These are phyloP conservation scores for Fragilaria crotonensis DNA, from an alignment of 108 stramenopile species.

Conservation along the genomic window DNA sequence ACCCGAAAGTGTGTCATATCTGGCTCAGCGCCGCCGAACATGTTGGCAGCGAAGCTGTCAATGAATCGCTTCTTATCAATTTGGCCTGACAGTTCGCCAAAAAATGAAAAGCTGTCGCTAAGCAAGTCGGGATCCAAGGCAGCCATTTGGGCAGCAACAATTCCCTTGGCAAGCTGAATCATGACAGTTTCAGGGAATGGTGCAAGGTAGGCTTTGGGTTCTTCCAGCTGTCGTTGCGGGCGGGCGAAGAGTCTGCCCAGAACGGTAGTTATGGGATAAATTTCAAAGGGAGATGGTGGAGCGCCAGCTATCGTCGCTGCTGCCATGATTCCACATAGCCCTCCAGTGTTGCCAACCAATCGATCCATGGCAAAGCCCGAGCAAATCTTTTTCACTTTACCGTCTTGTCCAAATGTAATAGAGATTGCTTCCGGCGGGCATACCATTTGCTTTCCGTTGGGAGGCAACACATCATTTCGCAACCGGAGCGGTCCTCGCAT, in stretches of 20 bases:
- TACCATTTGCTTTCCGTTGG: slow-evolving; percentile 33
- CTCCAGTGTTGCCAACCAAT: slow-evolving; percentile 47
- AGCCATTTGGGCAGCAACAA: slow-evolving; percentile 21
- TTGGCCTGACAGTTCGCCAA: slow-evolving; percentile 26
- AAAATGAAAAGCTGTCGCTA: slow-evolving; percentile 28
- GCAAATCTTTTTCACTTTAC: slow-evolving; percentile 38
- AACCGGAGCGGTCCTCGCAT: slow-evolving; percentile 37
- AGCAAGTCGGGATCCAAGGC: slow-evolving; percentile 36
- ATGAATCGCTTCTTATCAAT: slow-evolving; percentile 30
- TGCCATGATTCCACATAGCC: slow-evolving; percentile 38
- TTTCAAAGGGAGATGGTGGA: slow-evolving; percentile 23
- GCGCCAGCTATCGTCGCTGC: slow-evolving; percentile 35
- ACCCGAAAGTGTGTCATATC: slow-evolving; percentile 53
- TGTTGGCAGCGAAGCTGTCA: slow-evolving; percentile 17
- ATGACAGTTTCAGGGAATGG: slow-evolving; percentile 59
- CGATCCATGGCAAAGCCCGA: slow-evolving; percentile 55
- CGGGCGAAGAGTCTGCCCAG: slow-evolving; percentile 20
- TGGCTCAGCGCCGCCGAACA: slow-evolving; percentile 34
- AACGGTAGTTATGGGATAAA: slow-evolving; percentile 19
- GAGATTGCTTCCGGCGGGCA: slow-evolving; percentile 48
- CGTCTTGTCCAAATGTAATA: slow-evolving; percentile 31
- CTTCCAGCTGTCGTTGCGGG: slow-evolving; percentile 10
- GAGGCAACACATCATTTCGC: slow-evolving; percentile 17
- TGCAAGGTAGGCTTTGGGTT: slow-evolving; percentile 25
- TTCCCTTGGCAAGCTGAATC: slow-evolving; percentile 53